Evolutionary conservation across 2,329 filamentous ascomycete genomes (phyloP).

Genomic region (Colletotrichum sansevieriae): DNA sequence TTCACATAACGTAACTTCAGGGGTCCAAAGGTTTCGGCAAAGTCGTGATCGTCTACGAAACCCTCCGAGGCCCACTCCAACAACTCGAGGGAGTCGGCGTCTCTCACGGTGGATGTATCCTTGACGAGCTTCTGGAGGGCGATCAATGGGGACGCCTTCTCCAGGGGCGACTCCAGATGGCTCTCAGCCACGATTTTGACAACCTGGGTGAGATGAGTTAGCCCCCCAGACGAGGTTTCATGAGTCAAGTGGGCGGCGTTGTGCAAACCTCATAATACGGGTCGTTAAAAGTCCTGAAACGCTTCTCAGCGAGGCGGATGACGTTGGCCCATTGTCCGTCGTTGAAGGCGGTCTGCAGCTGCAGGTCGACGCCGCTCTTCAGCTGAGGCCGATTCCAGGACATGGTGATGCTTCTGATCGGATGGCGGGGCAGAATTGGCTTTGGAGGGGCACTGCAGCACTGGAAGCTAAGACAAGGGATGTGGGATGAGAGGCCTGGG

Average conservation of each 20-base stretch:
- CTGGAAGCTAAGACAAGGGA: conserved; percentile 25
- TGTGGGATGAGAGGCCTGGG: neutral
- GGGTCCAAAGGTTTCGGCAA: conserved; percentile 61
- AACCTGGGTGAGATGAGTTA: conserved; percentile 48
- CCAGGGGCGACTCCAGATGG: conserved; percentile 62
- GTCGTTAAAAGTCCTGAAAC: conserved; percentile 63
- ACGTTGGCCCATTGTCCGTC: conserved; percentile 67
- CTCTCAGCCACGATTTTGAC: conserved; percentile 65
- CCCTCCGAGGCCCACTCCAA: conserved; percentile 66
- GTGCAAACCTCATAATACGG: conserved; percentile 66
- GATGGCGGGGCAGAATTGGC: conserved; percentile 45
- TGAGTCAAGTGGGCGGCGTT: neutral
- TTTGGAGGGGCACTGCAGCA: conserved; percentile 41
- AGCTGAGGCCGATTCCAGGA: conserved; percentile 52
- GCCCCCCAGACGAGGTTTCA: too few relatives aligned
- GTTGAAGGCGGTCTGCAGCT: conserved; percentile 67
- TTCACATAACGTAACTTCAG: conserved; percentile 66
- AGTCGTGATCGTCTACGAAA: conserved; percentile 55
- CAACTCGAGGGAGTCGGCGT: conserved; percentile 65
- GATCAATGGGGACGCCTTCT: conserved; percentile 59
- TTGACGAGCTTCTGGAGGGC: conserved; percentile 61
- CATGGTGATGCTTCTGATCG: conserved; percentile 41
- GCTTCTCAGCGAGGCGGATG: conserved; percentile 65
- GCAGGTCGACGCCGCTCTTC: conserved; percentile 64
- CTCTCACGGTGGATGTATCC: conserved; percentile 60